Evolutionary conservation across 2,329 filamentous ascomycete genomes (phyloP), one percentile per base, ranked within the genome.

Genomic region (Fusarium beomiforme): DNA sequence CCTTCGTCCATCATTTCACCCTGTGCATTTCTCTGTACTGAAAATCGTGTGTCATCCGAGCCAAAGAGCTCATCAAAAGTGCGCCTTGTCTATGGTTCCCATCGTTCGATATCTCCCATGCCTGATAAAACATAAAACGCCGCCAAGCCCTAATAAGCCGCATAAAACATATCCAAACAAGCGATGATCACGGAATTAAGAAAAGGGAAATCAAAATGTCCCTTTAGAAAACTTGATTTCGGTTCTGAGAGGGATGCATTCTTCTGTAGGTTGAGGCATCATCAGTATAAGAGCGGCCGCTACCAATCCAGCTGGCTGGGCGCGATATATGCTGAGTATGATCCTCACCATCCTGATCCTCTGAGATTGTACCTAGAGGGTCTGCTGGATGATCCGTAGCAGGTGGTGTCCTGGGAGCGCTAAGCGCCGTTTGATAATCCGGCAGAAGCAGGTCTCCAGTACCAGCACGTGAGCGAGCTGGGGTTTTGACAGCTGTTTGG

Each of bases 401-500:
- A 2, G 82, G 83, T 3, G 86, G 84, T 16, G 86, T 85, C 23
- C 79, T 78, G 9, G 89, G 88, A 31, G 84, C 84, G 72, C 85
- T 88, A 44, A 87, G 81, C 2, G 88, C 90, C 5, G 90, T 87
- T 60, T 86, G 82, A 76, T 94, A 94, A 76, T 92, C 89, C 1
- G 92, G 92, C 9, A 93, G 85, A 16, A 80, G 80, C 8, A 83
- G 79, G 34, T 84, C 84, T 24, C 85, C 84, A 10, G 85, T 80
- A 44, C 84, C 84, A 51, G 82, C 85, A 17, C 84, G 84, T 36
- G 86, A 84, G 54, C 87, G 85, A 19, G 89, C 87, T 8, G 90
- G 88, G 1, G 90, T 88, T 69, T 88, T 89, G 29, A 94, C 88
- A 0, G 92, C 92, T 2, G 92, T 94, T 19, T 88, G 87, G 78